Base-by-base conservation (phyloP, 1,284 basidiomycete genomes). In the Malassezia slooffiae region DNA sequence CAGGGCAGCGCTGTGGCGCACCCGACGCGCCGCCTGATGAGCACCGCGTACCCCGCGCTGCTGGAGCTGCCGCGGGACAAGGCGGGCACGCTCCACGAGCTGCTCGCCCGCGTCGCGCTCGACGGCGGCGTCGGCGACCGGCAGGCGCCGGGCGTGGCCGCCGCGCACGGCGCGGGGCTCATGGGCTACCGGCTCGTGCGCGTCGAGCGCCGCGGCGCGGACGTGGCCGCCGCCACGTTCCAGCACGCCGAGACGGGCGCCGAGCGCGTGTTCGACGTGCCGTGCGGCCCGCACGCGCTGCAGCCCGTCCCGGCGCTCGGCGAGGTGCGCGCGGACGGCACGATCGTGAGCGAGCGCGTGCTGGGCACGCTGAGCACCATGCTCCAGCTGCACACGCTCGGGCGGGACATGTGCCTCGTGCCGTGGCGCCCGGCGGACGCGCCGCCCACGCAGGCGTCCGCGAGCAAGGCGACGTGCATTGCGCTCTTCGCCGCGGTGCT, bases 401-500 rank as follows among this genome's bases (percentile, higher is more conserved):
- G 62, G 3, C 38, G 64, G 15, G 66, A 69, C 46, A 53, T 69
- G n/a, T 57, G 54, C 28, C 45, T 67, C n/a, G 54, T 69, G 7
- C 66, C 66, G 7, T 43, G 22, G 39, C 34, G 48, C 41, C 55
- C 45, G 24, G 50, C 15, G 22, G 39, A 29, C 43, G 16, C 46
- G 41, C 5, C 34, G 40, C 12, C 20, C 28, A 6, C 46, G 43
- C 62, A 65, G 27, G 51, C 65, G 6, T 71, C 68, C 1, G 64
- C 67, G 1, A 71, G 70, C 19, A 71, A 70, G 5, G 61, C 69
- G 2, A 61, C 70, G 7, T 50, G 62, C 30, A 69, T 72, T 34
- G 31, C 48, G 2, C 50, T 70, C 4, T 71, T 72, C 52, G 68
- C 62, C 9, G 34, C 57, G 5, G 41, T 70, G 7, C 53, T 72